Evolutionary conservation across 306 rosid species (phyloP).

Genomic region (Cicer judaicum): DNA sequence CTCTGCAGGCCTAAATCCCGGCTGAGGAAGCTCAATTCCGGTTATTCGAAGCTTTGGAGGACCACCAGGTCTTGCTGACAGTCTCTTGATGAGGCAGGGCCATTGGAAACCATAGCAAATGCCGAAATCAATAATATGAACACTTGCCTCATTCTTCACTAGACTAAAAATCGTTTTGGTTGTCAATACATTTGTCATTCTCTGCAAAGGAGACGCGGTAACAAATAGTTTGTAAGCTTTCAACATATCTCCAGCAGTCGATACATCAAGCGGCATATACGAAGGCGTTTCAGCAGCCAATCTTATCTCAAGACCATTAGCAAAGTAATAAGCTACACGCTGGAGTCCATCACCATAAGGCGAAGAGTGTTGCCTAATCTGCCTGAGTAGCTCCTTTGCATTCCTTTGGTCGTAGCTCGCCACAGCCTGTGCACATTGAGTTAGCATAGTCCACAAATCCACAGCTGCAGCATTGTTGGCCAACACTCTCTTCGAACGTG

Average conservation of each 20-base stretch:
- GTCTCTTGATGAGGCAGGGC: constrained; percentile 70
- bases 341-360: constrained; percentile 66
- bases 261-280: constrained; percentile 30
- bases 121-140: constrained; percentile 80
- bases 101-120: constrained; percentile 80
- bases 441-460: constrained; percentile 71
- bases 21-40: constrained; percentile 72
- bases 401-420: constrained; percentile 64
- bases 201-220: constrained; percentile 62
- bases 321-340: constrained; percentile 74
- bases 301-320: constrained; percentile 66
- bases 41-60: constrained; percentile 67
- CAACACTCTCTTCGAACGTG: constrained; percentile 54
- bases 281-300: constrained; percentile 59
- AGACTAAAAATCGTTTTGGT: constrained; percentile 50
- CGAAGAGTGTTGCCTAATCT: constrained; percentile 70
- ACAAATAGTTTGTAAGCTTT: constrained; percentile 64
- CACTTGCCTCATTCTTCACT: constrained; percentile 48
- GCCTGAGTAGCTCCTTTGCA: constrained; percentile 60
- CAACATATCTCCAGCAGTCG: constrained; percentile 60
- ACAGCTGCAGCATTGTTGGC: constrained; percentile 37
- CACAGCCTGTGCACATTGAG: constrained; percentile 80
- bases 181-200: constrained; percentile 55
- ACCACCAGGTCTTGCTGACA: constrained; percentile 59
- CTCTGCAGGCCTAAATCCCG: constrained; percentile 80